phyloP scores from a whole-genome alignment of 164 flowering plant genomes.

The Kingdonia uniflora region DNA sequence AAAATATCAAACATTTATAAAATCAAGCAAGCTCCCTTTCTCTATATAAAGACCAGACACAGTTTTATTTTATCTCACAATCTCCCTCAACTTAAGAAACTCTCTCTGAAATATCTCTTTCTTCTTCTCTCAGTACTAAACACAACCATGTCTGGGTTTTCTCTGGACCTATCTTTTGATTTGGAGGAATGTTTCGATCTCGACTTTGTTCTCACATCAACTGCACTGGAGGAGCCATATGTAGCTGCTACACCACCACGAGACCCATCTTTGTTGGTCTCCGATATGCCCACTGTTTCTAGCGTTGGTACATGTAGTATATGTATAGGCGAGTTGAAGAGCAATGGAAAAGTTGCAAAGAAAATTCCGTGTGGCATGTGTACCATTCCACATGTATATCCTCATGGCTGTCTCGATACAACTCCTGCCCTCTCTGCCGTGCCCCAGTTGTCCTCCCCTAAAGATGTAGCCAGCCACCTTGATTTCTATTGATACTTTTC shows the following conservation, averaged over 20 bases:
- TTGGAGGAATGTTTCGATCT: conserved; percentile 1
- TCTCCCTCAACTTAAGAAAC: no score
- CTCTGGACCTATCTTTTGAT: background rate
- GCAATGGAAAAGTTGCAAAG: background rate
- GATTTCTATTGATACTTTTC: no score
- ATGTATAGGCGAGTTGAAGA: conserved; percentile 3
- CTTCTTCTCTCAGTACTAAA: no score
- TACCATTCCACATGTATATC: conserved; percentile 7
- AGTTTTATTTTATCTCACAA: no score
- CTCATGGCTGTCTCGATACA: conserved; percentile 3
- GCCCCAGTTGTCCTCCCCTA: background rate
- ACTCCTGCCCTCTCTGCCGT: conserved; percentile 7
- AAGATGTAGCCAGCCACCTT: no score
- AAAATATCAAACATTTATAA: no score
- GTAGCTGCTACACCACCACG: background rate
- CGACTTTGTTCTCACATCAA: background rate
- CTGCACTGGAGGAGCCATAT: background rate
- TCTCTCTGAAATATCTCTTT: background rate
- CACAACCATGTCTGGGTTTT: background rate
- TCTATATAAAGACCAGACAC: no score
- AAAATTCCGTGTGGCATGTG: conserved; percentile 2
- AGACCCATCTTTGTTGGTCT: background rate
- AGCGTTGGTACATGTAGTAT: background rate
- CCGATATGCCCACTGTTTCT: background rate
- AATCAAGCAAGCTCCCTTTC: no score